Evolutionary conservation across 495 filamentous ascomycete genomes (phyloP).

Genomic region (Stereocaulon alpinum): DNA sequence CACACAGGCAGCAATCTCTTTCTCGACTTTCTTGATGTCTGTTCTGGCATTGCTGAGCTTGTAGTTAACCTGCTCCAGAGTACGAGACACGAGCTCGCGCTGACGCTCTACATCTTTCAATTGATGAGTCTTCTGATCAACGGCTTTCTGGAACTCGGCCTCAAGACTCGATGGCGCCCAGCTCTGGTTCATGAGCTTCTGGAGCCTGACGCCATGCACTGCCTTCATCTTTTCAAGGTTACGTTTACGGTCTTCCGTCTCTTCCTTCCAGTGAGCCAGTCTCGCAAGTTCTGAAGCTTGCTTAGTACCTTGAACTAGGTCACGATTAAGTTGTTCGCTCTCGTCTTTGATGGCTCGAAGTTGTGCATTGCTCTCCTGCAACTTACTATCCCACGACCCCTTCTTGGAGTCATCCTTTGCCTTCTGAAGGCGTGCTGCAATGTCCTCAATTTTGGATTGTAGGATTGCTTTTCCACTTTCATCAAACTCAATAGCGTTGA

Average conservation of each 20-base stretch:
- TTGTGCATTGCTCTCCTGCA: constrained; percentile 49
- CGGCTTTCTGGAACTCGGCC: constrained; percentile 52
- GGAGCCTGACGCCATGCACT: constrained; percentile 61
- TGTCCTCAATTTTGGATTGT: constrained; percentile 60
- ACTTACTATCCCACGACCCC: constrained; percentile 57
- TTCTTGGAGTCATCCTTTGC: constrained; percentile 49
- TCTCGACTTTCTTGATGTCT: constrained; percentile 50
- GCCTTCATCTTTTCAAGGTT: constrained; percentile 66
- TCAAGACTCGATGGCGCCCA: constrained; percentile 69
- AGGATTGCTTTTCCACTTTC: constrained; percentile 70
- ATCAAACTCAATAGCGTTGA: constrained; percentile 64
- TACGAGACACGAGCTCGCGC: constrained; percentile 57
- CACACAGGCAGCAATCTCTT: constrained; percentile 51
- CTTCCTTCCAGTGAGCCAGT: constrained; percentile 66
- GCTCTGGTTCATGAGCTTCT: constrained; percentile 44
- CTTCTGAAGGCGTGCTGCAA: constrained; percentile 49
- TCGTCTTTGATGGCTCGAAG: constrained; percentile 59
- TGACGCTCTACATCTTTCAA: constrained; percentile 52
- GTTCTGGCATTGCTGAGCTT: constrained; percentile 49
- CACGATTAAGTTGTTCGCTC: constrained; percentile 54
- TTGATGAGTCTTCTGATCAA: constrained; percentile 43
- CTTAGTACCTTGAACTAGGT: constrained; percentile 69
- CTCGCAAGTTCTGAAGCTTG: constrained; percentile 69
- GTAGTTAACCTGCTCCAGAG: constrained; percentile 68
- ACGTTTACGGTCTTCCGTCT: constrained; percentile 57